Percentiles rank a stretch among this genome's conserved stretches.
phyloP scores from a whole-genome alignment of 2,329 filamentous ascomycete genomes.

The Nigrospora osmanthi region DNA sequence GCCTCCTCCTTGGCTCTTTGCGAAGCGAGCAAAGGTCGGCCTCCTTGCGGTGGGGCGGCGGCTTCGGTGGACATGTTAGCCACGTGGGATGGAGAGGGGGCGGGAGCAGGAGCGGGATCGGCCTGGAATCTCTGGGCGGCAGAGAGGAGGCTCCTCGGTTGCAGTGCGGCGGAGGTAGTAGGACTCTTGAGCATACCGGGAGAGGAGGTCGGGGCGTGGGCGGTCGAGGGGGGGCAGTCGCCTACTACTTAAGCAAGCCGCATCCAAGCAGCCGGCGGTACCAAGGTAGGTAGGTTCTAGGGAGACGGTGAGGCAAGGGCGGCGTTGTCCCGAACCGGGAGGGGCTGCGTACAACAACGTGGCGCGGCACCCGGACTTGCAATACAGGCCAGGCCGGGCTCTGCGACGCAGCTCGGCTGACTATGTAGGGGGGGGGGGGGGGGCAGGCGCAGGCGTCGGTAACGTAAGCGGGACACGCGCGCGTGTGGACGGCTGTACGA shows the following conservation, averaged over 20 bases:
- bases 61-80: constrained; percentile 19
- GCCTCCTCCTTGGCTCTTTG: constrained; percentile 31
- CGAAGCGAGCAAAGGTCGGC: constrained; percentile 39
- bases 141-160: constrained; percentile 31
- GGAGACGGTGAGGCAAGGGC: constrained; percentile 3
- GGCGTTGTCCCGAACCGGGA: too few species aligned
- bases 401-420: too few species aligned
- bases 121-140: constrained; percentile 18
- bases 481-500: too few species aligned
- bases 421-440: too few species aligned
- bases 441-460: too few species aligned
- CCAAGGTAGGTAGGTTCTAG: constrained; percentile 1
- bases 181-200: constrained; percentile 38
- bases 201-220: constrained; percentile 15
- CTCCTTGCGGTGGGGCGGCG: constrained; percentile 20
- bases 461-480: too few species aligned
- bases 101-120: constrained; percentile 6
- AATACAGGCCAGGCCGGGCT: too few species aligned
- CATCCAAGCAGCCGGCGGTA: background rate
- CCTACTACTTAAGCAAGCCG: constrained; percentile 12
- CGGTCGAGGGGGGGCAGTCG: constrained; percentile 10
- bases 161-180: constrained; percentile 28
- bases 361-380: too few species aligned
- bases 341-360: too few species aligned
- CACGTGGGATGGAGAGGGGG: constrained; percentile 2